phyloP scores from a whole-genome alignment of 495 filamentous ascomycete genomes.

The Thozetella sp. region DNA sequence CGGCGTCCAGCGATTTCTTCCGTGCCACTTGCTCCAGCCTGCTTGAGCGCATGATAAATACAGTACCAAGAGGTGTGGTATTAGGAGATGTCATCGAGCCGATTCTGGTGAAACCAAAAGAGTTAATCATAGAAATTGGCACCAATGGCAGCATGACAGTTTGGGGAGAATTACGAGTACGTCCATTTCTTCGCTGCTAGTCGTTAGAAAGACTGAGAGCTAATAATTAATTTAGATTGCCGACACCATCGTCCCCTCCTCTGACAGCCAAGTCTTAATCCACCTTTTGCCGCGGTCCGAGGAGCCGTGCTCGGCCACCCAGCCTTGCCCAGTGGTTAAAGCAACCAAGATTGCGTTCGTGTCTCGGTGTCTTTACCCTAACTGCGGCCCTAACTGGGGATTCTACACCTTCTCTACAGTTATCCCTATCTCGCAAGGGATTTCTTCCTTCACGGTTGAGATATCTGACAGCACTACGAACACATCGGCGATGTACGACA shows the following conservation, averaged over 20 bases:
- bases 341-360: not conserved
- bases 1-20: slow-evolving; percentile 9
- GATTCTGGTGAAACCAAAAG: slow-evolving; percentile 4
- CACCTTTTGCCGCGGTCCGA: not conserved
- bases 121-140: not conserved
- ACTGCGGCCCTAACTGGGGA: slow-evolving; percentile 2
- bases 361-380: not conserved
- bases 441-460: slow-evolving; percentile 11
- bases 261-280: not conserved
- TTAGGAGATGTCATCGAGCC: slow-evolving; percentile 8
- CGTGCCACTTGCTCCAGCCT: not conserved
- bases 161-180: not conserved
- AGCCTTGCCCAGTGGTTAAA: not conserved
- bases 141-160: not conserved
- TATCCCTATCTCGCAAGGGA: not conserved
- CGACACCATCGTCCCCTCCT: not conserved
- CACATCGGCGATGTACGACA: not conserved
- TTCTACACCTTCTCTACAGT: slow-evolving; percentile 1
- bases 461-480: not conserved
- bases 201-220: not conserved
- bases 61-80: slow-evolving; percentile 4
- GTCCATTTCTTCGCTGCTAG: not conserved
- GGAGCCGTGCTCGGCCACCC: not conserved
- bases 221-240: no score
- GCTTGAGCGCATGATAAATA: slow-evolving; percentile 12